phyloP scores from a whole-genome alignment of 805 yeast species.

The Ascoidea asiatica region DNA sequence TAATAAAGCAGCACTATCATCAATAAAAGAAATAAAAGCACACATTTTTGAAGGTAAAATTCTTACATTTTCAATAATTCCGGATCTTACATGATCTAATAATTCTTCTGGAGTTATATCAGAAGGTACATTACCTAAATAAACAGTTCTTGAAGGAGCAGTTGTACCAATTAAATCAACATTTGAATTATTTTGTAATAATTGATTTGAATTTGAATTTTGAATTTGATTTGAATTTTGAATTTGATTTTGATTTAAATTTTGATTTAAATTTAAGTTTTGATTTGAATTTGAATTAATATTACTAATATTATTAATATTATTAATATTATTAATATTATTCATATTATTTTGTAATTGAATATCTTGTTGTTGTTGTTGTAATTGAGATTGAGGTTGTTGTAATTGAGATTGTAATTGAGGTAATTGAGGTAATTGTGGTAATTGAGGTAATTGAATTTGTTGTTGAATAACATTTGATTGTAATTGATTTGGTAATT shows the following conservation, averaged over 20 bases:
- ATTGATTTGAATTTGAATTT: background rate
- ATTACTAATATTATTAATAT: background rate
- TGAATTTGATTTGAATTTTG: background rate
- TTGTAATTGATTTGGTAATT: too few species aligned
- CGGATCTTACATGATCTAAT: slow-evolving; percentile 83
- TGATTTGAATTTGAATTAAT: background rate
- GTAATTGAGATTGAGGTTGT: slow-evolving; percentile 5
- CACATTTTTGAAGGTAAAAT: slow-evolving; percentile 77
- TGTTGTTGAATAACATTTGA: too few species aligned
- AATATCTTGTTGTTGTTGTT: slow-evolving; percentile 3
- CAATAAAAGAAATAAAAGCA: slow-evolving; percentile 83
- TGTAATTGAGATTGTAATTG: slow-evolving; percentile 11
- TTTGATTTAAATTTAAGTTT: background rate
- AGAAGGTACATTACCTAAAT: slow-evolving; percentile 79
- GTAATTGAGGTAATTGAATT: too few species aligned
- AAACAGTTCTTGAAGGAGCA: slow-evolving; percentile 76
- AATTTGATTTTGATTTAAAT: background rate
- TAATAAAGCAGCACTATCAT: slow-evolving; percentile 74
- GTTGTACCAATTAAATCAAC: slow-evolving; percentile 14
- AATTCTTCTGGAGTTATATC: slow-evolving; percentile 70
- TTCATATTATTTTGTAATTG: slow-evolving; percentile 6
- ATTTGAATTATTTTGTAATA: too few species aligned
- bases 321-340: too few species aligned
- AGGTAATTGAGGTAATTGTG: slow-evolving; percentile 5
- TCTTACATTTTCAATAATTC: slow-evolving; percentile 69